These are phyloP conservation scores for Alternaria ethzedia DNA, from an alignment of 2,329 filamentous ascomycete species.

Conservation along the genomic window DNA sequence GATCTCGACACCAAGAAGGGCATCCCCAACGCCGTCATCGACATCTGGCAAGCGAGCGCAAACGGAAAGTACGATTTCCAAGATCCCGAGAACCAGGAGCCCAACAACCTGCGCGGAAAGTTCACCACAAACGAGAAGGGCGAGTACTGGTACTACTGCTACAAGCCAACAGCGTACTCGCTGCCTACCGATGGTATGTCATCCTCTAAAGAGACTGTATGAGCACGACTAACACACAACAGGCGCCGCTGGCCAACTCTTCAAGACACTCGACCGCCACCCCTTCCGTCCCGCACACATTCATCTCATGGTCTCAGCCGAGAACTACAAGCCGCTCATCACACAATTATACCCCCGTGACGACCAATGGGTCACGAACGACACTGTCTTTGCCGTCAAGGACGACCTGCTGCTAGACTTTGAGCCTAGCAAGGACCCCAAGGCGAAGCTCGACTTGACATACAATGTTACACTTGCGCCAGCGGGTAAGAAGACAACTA, in stretches of 20 bases:
- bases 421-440: slow-evolving; percentile 58
- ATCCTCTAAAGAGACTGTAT: too few relatives aligned
- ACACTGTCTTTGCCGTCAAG: slow-evolving; percentile 68
- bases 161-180: slow-evolving; percentile 75
- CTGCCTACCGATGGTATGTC: slow-evolving; percentile 66
- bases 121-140: slow-evolving; percentile 74
- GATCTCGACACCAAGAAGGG: slow-evolving; percentile 71
- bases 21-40: slow-evolving; percentile 72
- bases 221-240: slow-evolving; percentile 6
- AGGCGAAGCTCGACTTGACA: slow-evolving; percentile 65
- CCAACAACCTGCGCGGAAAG: slow-evolving; percentile 79
- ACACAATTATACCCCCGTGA: slow-evolving; percentile 66
- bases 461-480: slow-evolving; percentile 67
- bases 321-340: slow-evolving; percentile 63
- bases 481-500: slow-evolving; percentile 36
- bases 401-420: slow-evolving; percentile 66
- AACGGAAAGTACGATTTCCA: slow-evolving; percentile 81
- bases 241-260: slow-evolving; percentile 60
- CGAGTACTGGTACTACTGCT: slow-evolving; percentile 76
- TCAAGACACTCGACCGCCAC: slow-evolving; percentile 62
- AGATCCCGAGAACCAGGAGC: slow-evolving; percentile 72
- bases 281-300: slow-evolving; percentile 68
- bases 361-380: slow-evolving; percentile 63
- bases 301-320: slow-evolving; percentile 62
- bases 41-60: slow-evolving; percentile 78